These are phyloP conservation scores for Dichotomopilus funicola DNA, from an alignment of 2,329 filamentous ascomycete genomes.

Conservation along the genomic window DNA sequence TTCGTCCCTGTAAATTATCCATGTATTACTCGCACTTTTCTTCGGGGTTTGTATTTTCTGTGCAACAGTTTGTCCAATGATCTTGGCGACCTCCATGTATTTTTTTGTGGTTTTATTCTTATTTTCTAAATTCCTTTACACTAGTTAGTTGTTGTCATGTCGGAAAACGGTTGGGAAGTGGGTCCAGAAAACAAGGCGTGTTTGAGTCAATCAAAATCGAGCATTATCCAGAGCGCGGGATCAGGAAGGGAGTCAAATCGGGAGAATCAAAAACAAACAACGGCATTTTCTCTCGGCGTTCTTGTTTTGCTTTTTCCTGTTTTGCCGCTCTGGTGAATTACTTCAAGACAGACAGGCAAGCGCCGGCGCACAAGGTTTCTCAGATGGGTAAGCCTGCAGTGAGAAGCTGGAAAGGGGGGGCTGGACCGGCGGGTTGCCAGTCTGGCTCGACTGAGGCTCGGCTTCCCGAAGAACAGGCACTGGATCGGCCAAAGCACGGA, in stretches of 20 bases:
- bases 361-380: slow-evolving; percentile 1
- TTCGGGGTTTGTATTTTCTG: background rate
- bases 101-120: slow-evolving; percentile 1
- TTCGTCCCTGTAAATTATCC: background rate
- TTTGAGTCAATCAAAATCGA: background rate
- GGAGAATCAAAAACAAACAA: slow-evolving; percentile 1
- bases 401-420: background rate
- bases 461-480: slow-evolving; percentile 16
- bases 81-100: background rate
- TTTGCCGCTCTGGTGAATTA: background rate
- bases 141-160: background rate
- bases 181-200: background rate
- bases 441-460: slow-evolving; percentile 16
- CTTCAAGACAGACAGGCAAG: background rate
- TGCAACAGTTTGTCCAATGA: no score
- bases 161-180: background rate
- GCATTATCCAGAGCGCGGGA: background rate
- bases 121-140: background rate
- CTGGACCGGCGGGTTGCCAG: slow-evolving; percentile 1
- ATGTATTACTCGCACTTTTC: background rate
- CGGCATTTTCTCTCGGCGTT: background rate
- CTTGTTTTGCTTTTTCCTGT: slow-evolving; percentile 8
- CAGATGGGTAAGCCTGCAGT: slow-evolving; percentile 5
- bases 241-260: background rate
- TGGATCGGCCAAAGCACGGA: slow-evolving; percentile 14